Conservation (phyloP, 495 filamentous ascomycete species). For the Haplographium delicatum region DNA sequence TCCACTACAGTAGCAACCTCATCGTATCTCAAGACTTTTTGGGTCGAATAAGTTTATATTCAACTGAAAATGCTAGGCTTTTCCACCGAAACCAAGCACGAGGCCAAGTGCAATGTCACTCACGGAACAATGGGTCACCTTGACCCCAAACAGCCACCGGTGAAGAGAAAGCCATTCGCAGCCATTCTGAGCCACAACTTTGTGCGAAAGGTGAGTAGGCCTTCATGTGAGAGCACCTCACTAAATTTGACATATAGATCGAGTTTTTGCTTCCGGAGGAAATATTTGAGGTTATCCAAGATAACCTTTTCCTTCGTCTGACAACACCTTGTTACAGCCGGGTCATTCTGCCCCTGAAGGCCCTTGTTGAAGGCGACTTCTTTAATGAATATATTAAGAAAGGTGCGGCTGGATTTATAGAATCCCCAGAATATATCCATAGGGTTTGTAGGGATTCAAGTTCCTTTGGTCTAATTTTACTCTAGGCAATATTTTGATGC, state of each 20-base stretch:
- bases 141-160: conserved; percentile 63
- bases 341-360: conserved; percentile 68
- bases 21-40: no score
- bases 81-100: conserved; percentile 15
- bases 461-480: conserved; percentile 2
- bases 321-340: conserved; percentile 52
- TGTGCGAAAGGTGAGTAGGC: conserved; percentile 59
- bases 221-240: conserved; percentile 6
- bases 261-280: conserved; percentile 73
- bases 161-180: conserved; percentile 68
- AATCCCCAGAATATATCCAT: no score
- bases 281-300: conserved; percentile 50
- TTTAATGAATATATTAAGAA: conserved; percentile 83
- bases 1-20: no score
- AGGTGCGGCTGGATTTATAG: conserved; percentile 47
- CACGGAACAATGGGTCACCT: conserved; percentile 58
- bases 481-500: conserved; percentile 81
- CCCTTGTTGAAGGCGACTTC: conserved; percentile 71
- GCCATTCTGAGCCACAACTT: conserved; percentile 64
- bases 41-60: no score
- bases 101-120: conserved; percentile 70
- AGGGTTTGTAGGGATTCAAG: no score
- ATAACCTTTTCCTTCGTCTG: conserved; percentile 35
- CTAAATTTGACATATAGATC: conserved; percentile 42
- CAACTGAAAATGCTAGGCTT: conserved; percentile 20